Evolutionary conservation across 2,329 filamentous ascomycete species (phyloP).

Genomic region (Ceratocystiopsis minuta): DNA sequence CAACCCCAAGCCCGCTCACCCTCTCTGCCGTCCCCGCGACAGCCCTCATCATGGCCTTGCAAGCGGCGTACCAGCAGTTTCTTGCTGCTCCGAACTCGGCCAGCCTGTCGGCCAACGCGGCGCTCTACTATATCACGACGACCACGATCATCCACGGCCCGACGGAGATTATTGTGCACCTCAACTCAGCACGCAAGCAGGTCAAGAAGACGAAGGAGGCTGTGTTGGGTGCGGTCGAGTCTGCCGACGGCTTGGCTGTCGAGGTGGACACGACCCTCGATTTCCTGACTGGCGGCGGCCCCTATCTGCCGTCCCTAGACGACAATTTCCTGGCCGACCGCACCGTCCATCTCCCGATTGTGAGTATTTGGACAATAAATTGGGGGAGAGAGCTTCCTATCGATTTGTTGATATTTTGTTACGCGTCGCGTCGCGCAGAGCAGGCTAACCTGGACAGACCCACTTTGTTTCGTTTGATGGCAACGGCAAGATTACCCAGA

Average conservation of each 20-base stretch:
- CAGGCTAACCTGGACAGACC: constrained; percentile 29
- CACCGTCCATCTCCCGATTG: constrained; percentile 61
- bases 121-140: constrained; percentile 79
- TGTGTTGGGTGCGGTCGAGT: constrained; percentile 56
- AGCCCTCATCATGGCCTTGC: constrained; percentile 26
- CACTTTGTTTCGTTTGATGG: constrained; percentile 77
- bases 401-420: not conserved
- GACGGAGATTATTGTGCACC: constrained; percentile 66
- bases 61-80: constrained; percentile 51
- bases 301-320: constrained; percentile 75
- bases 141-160: constrained; percentile 55
- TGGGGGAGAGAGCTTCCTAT: no score
- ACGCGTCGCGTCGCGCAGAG: constrained; percentile 1
- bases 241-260: constrained; percentile 46
- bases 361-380: constrained; percentile 32
- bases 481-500: constrained; percentile 62
- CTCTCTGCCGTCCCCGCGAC: not conserved
- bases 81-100: constrained; percentile 47
- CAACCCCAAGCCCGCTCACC: no score
- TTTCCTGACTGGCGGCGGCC: constrained; percentile 64
- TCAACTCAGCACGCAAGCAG: constrained; percentile 50
- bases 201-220: constrained; percentile 73
- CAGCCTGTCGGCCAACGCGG: constrained; percentile 45
- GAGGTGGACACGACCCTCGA: constrained; percentile 73
- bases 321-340: constrained; percentile 86